Conservation (phyloP, 2,329 filamentous ascomycete species). For the Mariannaea sp. region DNA sequence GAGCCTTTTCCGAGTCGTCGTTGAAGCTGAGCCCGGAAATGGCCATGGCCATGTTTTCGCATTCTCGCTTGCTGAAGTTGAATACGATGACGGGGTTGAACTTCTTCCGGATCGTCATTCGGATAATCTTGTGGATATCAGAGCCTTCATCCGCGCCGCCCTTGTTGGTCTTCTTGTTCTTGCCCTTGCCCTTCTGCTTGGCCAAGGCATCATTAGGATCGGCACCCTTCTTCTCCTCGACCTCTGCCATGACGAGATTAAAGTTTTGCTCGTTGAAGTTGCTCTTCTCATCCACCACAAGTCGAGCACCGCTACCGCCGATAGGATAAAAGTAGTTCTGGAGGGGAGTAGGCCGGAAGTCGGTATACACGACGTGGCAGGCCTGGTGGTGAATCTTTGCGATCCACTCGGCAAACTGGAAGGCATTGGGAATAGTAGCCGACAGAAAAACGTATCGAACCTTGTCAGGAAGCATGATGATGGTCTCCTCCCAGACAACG, state of each 20-base stretch:
- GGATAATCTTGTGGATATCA: slow-evolving; percentile 97
- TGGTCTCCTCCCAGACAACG: slow-evolving; percentile 99
- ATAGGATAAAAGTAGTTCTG: slow-evolving; percentile 98
- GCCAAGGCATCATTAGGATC: slow-evolving; percentile 80
- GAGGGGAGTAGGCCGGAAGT: slow-evolving; percentile 93
- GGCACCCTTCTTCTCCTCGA: slow-evolving; percentile 84
- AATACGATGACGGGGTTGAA: slow-evolving; percentile 99
- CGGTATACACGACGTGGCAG: slow-evolving; percentile 98
- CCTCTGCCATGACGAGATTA: slow-evolving; percentile 89
- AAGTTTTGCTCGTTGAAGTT: slow-evolving; percentile 97
- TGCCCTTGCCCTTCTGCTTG: slow-evolving; percentile 83
- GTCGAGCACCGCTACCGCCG: slow-evolving; percentile 88
- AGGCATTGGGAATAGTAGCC: slow-evolving; percentile 96
- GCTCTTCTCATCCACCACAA: slow-evolving; percentile 96
- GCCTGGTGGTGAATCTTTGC: slow-evolving; percentile 97
- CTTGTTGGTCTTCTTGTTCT: slow-evolving; percentile 90
- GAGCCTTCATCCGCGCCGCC: slow-evolving; percentile 74
- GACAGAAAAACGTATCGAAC: slow-evolving; percentile 98
- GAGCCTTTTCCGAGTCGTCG: slow-evolving; percentile 90
- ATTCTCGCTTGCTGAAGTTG: slow-evolving; percentile 98
- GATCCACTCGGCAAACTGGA: slow-evolving; percentile 99
- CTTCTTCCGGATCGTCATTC: slow-evolving; percentile 97
- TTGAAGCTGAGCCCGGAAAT: slow-evolving; percentile 92
- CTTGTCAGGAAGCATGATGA: slow-evolving; percentile 96
- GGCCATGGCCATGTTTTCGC: slow-evolving; percentile 85